Base-by-base conservation (phyloP, 2,329 filamentous ascomycete species). In the Thelonectria olida region DNA sequence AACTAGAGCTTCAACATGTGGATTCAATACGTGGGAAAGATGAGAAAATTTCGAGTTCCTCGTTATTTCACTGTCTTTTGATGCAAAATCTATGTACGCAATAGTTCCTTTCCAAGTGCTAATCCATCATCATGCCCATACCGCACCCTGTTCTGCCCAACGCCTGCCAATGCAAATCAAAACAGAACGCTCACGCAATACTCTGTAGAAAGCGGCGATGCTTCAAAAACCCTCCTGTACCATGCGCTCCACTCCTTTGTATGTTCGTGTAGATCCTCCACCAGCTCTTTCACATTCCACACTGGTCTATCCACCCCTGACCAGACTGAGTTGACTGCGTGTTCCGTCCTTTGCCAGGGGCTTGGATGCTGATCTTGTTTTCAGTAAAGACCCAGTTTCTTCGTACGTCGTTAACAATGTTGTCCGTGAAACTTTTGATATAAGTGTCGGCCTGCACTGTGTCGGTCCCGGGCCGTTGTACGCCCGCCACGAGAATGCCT, bases 341-440 rank as follows among this genome's bases (percentile, higher is more conserved):
- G 10, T 69, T 72, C 12, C 68, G 69, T 8, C 65, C 68, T 52
- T 73, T 76, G 2, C 73, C 74, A 5, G 79, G 78, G 4, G 74
- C 76, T 56, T 75, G 79, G 22, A 82, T 75, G 0, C 73, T 77
- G 10, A 83, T 75, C 3, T 60, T 72, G 2, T 70, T 66, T 4
- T 66, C 70, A 3, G 71, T 70, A 1, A 74, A 67, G 7, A 76
- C 59, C 84, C 84, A 86, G 41, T 79, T 81, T 44, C 75, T 77
- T 4, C 72, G 71, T 10, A 85, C 77, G 41, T 86, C 83, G 8
- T 76, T 74, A 5, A 77, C 55, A 36, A 86, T 81, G 49, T 78
- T 77, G 15, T 76, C 74, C 7, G 74, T 72, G 56, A 85, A 85
- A 41, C 63, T 75, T 27, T 73, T 68, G 8, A 81, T 69, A 23